These are phyloP conservation scores for Rosa hybrid DNA, from an alignment of 331 rosid species.

Conservation along the genomic window DNA sequence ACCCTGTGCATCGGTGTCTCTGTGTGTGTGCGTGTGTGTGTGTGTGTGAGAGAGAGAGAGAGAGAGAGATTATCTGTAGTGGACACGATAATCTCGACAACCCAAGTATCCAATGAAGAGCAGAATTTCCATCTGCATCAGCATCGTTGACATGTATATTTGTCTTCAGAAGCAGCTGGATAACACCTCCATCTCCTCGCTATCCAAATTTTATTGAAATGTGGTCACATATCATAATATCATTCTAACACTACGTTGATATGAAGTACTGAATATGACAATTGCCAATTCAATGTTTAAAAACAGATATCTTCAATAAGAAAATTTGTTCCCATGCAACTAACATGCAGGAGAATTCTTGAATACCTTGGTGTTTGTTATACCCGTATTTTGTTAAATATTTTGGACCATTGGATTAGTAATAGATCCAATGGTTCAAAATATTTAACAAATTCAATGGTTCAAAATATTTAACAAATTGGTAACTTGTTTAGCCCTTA, in stretches of 20 bases:
- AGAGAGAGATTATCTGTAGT: conserved; percentile 32
- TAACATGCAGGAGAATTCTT: neutral
- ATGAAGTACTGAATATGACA: neutral
- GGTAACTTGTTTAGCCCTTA: too few relatives aligned
- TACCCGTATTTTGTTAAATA: neutral
- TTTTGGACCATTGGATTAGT: too few relatives aligned
- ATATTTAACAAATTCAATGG: too few relatives aligned
- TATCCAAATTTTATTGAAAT: conserved; percentile 9
- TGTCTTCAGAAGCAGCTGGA: conserved; percentile 39
- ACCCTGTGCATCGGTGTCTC: neutral
- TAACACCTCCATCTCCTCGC: conserved; percentile 41
- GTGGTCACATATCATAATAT: neutral
- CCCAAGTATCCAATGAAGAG: conserved; percentile 48
- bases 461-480: too few relatives aligned
- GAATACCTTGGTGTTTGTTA: too few relatives aligned
- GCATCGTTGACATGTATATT: conserved; percentile 25
- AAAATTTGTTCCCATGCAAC: neutral
- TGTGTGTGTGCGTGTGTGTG: neutral
- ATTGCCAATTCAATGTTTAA: neutral
- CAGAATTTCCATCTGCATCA: conserved; percentile 44
- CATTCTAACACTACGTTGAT: neutral
- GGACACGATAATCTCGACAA: conserved; percentile 12
- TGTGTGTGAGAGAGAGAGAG: conserved; percentile 11
- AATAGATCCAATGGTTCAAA: too few relatives aligned
- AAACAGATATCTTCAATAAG: neutral